Conservation (phyloP, 1,139 yeast genomes). For the Suhomyces bokatorum region DNA sequence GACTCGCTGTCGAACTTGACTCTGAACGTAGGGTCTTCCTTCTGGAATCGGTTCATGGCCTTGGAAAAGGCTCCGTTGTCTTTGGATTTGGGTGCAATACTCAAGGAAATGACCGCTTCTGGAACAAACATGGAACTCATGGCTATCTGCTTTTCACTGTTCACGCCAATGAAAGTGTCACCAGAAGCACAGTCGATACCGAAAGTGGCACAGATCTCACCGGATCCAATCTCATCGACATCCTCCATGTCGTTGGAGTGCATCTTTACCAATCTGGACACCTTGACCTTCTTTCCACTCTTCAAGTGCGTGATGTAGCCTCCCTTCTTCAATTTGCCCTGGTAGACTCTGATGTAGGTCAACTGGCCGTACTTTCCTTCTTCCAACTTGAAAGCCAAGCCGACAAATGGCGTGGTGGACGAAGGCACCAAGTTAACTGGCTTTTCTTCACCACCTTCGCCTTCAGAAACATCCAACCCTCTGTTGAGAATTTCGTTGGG, state of each 20-base stretch:
- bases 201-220: conserved; percentile 98
- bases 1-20: conserved; percentile 89
- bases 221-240: conserved; percentile 92
- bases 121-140: conserved; percentile 99
- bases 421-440: conserved; percentile 79
- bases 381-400: conserved; percentile 95
- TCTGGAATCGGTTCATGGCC: conserved; percentile 96
- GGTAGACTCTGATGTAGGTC: conserved; percentile 94
- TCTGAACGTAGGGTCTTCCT: conserved; percentile 97
- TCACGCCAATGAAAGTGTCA: conserved; percentile 81
- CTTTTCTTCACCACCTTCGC: conserved; percentile 52
- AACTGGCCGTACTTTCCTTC: conserved; percentile 98
- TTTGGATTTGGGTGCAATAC: conserved; percentile 84
- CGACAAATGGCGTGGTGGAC: conserved; percentile 79
- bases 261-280: conserved; percentile 96
- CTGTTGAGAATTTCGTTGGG: conserved; percentile 91
- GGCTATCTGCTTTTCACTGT: conserved; percentile 73
- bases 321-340: conserved; percentile 92
- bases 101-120: conserved; percentile 93
- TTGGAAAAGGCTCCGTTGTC: conserved; percentile 87
- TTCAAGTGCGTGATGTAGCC: conserved; percentile 84
- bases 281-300: conserved; percentile 90
- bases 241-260: conserved; percentile 99
- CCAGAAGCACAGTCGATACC: conserved; percentile 99
- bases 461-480: conserved; percentile 70